Evolutionary conservation across 108 stramenopile genomes (phyloP), one percentile per base, ranked within the genome.

Genomic region (Mediolabrus comicus): DNA sequence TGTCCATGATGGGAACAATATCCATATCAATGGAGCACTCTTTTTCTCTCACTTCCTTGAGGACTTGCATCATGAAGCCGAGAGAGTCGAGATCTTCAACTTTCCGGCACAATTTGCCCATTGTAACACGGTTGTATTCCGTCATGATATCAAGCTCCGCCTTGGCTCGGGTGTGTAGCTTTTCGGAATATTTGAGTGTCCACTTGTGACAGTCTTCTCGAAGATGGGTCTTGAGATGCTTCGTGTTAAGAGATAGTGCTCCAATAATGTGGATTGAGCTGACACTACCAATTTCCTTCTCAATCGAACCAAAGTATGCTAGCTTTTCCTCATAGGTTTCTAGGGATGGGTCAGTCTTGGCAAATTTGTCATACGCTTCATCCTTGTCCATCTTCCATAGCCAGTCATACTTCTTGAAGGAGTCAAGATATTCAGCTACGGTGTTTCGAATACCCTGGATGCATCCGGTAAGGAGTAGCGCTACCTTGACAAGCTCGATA

Each of bases 361-460:
- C 61, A 69, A 96, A 96, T 56, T 76, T 64, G 22, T 86, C 65
- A 72, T 92, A 96, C n/a, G 84, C 79, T 32, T 54, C 74, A 74
- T 94, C 92, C 67, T 92, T 93, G 79, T 96, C 95, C 17, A 83
- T 77, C 65, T 86, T 82, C 94, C 94, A 95, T 10, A 96, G 76
- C 94, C 94, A 95, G 64, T 93, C 86, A 72, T 92, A 95, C 64
- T 79, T 59, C 36, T 54, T 56, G 67, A 81, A 84, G 17, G 90
- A 89, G 3, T 60, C 73, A 4, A 96, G 83, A 65, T 94, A 96
- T 38, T 94, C 90, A 51, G 84, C 77, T 3, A 96, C 95, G 8
- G 94, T 92, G 62, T 93, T 91, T 14, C 90, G 82, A 53, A 96
- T 86, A 24, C 92, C 90, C 54, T 95, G 93, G 28, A 96, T 83